Conservation (phyloP, 805 yeast species). For the Maudiozyma barnettii region DNA sequence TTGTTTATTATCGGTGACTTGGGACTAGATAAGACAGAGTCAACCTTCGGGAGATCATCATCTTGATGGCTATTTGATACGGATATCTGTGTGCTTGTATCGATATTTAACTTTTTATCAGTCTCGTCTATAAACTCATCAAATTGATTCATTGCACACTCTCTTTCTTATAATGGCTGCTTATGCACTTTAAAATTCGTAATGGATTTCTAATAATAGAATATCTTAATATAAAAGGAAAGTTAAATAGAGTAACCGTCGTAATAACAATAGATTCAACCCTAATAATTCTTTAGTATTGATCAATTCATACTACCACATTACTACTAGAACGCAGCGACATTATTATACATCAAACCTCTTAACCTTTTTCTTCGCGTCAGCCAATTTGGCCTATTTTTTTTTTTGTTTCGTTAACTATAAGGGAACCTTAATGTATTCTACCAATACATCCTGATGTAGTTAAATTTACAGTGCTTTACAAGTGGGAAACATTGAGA, state of each 20-base stretch:
- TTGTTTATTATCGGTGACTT: constrained; percentile 4
- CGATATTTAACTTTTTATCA: constrained; percentile 28
- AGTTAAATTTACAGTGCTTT: too few relatives aligned
- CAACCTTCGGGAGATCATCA: neutral
- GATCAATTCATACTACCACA: too few relatives aligned
- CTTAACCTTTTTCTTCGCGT: neutral
- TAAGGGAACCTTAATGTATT: neutral
- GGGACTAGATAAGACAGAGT: constrained; percentile 1
- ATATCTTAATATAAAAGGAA: too few relatives aligned
- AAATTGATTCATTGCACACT: constrained; percentile 21
- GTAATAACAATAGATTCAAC: too few relatives aligned
- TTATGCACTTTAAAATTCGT: neutral
- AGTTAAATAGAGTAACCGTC: too few relatives aligned
- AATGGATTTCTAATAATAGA: too few relatives aligned
- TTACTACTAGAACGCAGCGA: too few relatives aligned
- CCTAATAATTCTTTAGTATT: too few relatives aligned
- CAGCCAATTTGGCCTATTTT: neutral
- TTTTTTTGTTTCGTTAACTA: neutral
- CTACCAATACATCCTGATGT: too few relatives aligned
- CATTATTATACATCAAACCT: too few relatives aligned
- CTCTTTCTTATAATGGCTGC: neutral
- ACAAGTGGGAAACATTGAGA: too few relatives aligned
- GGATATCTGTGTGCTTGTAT: constrained; percentile 28
- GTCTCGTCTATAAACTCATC: constrained; percentile 31
- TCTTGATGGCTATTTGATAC: neutral